Conservation (phyloP, 2,329 filamentous ascomycete genomes). For the Paecilomyces sp. region DNA sequence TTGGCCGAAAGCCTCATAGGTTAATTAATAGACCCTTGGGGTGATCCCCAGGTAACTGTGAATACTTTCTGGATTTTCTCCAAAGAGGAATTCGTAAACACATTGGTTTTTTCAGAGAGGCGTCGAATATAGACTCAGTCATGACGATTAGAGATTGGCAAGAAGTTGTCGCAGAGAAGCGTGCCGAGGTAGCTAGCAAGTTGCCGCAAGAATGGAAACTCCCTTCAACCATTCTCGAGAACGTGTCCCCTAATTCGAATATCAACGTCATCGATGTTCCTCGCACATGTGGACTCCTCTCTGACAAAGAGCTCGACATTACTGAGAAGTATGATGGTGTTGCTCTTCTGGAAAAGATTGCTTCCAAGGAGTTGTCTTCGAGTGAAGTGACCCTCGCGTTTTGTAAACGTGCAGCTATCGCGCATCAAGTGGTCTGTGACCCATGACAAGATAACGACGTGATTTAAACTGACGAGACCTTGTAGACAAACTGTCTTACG, state of each 20-base stretch:
- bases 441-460: not conserved
- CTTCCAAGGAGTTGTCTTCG: not conserved
- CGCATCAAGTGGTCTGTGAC: slow-evolving; percentile 11
- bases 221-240: not conserved
- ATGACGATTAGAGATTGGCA: not conserved
- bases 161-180: not conserved
- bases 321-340: not conserved
- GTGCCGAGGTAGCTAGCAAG: not conserved
- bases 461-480: not conserved
- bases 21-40: not conserved
- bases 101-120: not conserved
- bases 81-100: not conserved
- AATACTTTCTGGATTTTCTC: not conserved
- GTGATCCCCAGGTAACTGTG: not conserved
- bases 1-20: not conserved
- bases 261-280: not conserved
- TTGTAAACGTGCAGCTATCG: slow-evolving; percentile 17
- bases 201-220: not conserved
- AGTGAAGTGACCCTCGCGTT: not conserved
- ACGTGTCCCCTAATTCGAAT: not conserved
- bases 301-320: not conserved
- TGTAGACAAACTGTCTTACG: slow-evolving; percentile 27
- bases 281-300: not conserved
- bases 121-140: not conserved
- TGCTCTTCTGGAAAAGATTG: not conserved